Percentiles rank a stretch among this genome's conserved stretches.
These are phyloP conservation scores for Meyerozyma smithsonii DNA, from an alignment of 1,139 yeast genomes.

Conservation along the genomic window DNA sequence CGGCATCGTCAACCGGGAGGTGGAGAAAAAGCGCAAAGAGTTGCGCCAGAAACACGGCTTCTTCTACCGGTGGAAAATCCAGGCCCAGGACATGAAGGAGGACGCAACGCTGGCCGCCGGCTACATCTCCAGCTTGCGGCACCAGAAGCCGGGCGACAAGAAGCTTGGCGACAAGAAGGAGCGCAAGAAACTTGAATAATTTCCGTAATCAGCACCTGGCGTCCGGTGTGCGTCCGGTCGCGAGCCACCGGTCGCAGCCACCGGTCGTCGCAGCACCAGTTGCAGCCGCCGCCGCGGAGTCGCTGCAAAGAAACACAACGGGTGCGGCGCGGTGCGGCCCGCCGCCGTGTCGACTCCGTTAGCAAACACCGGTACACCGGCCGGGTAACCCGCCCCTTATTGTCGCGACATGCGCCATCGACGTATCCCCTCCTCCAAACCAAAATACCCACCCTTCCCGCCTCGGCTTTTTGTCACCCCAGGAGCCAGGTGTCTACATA, in stretches of 20 bases:
- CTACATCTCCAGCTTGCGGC: constrained; percentile 10
- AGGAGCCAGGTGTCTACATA: constrained; percentile 1
- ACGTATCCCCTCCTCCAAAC: not conserved
- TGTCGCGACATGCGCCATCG: constrained; percentile 3
- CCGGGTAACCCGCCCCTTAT: constrained; percentile 4
- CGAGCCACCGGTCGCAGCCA: too few relatives aligned
- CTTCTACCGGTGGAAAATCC: constrained; percentile 38
- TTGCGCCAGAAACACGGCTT: constrained; percentile 36
- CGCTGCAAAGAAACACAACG: not conserved
- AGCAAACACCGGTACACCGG: not conserved
- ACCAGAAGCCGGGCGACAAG: constrained; percentile 5
- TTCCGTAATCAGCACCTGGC: too few relatives aligned
- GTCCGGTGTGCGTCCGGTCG: too few relatives aligned
- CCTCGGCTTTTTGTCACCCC: not conserved
- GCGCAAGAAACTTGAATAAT: not conserved
- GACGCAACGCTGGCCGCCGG: constrained; percentile 25
- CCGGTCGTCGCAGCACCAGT: too few relatives aligned
- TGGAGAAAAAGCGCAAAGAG: constrained; percentile 35
- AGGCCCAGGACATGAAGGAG: constrained; percentile 28
- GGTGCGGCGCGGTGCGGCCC: constrained; percentile 1
- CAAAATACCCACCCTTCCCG: not conserved
- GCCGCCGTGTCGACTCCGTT: not conserved
- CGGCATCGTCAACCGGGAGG: constrained; percentile 37
- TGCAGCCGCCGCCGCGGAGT: too few relatives aligned
- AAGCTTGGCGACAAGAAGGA: constrained; percentile 5